Evolutionary conservation across 257 asterid species (phyloP), one percentile per base, ranked within the genome.

Genomic region (Scutellaria minor): DNA sequence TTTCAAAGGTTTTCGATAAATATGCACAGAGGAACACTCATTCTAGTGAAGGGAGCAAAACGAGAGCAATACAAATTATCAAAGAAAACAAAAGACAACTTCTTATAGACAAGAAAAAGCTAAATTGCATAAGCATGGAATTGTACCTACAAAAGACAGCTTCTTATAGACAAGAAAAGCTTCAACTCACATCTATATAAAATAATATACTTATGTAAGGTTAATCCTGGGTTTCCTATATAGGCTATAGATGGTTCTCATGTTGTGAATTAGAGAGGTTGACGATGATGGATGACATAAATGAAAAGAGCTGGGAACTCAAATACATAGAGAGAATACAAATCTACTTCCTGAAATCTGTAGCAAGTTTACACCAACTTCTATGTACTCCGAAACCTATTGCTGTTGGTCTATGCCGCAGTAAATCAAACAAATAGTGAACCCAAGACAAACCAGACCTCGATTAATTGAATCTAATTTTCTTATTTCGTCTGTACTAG

Each of bases 81-180:
- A 24, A 24, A 24, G 27, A 24, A 24, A 24, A 24, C 27, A 1
- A 24, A 69, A 35, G 27, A 70, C 24, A 46, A 8, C 10, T 56
- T 35, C 13, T 69, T 39, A 53, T 44, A 11, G 24, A 3, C 8
- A 70, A 27, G 64, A 42, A 73, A 20, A 64, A 41, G 46, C 15
- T 60, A 50, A 35, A 50, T 20, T 37, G 31, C 51, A 11, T 12
- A 61, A 18, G 44, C 70, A 61, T 52, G 64, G 20, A 35, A 73
- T 41, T 63, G 56, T 2, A 24, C 24, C 7, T n/a, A 22, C 8
- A 50, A 12, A 72, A 51, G 42, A 7, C 41, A 59, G 37, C 48
- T 37, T 59, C 58, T 15, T 52, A 11, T 27, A 14, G 56, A 24
- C 27, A 24, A 24, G 27, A 24, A 24, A 24, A 24, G 27, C 1